Evolutionary conservation across 192 early-diverging fungal species (phyloP).

Genomic region (Paraglomus occultum): DNA sequence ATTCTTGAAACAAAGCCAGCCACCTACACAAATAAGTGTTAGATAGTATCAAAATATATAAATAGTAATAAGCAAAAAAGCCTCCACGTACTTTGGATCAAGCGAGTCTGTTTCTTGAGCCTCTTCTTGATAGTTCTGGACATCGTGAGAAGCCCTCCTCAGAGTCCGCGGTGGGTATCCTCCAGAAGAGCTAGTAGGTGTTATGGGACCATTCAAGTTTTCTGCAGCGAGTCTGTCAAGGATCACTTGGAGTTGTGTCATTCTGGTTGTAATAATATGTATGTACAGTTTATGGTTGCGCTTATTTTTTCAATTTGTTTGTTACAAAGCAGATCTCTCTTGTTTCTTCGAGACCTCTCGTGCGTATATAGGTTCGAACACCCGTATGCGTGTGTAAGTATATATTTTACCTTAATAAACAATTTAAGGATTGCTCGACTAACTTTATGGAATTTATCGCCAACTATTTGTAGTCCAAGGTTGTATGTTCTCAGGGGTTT

Average conservation of each 20-base stretch:
- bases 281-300: too few relatives aligned
- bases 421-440: too few relatives aligned
- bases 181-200: slow-evolving; percentile 32
- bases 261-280: background rate
- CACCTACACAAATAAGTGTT: slow-evolving; percentile 39
- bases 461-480: too few relatives aligned
- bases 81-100: slow-evolving; percentile 50
- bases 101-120: slow-evolving; percentile 52
- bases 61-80: background rate
- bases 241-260: slow-evolving; percentile 49
- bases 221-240: slow-evolving; percentile 54
- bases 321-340: too few relatives aligned
- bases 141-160: background rate
- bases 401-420: too few relatives aligned
- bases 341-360: too few relatives aligned
- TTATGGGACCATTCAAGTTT: slow-evolving; percentile 64
- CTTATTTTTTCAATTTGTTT: too few relatives aligned
- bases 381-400: too few relatives aligned
- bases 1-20: slow-evolving; percentile 65
- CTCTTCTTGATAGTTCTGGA: slow-evolving; percentile 29
- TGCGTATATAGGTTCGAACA: too few relatives aligned
- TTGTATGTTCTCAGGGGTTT: too few relatives aligned
- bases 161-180: slow-evolving; percentile 27
- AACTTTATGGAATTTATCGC: too few relatives aligned
- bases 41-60: too few relatives aligned